Conservation (phyloP, 495 filamentous ascomycete genomes). For the Aspergillus asperescens region DNA sequence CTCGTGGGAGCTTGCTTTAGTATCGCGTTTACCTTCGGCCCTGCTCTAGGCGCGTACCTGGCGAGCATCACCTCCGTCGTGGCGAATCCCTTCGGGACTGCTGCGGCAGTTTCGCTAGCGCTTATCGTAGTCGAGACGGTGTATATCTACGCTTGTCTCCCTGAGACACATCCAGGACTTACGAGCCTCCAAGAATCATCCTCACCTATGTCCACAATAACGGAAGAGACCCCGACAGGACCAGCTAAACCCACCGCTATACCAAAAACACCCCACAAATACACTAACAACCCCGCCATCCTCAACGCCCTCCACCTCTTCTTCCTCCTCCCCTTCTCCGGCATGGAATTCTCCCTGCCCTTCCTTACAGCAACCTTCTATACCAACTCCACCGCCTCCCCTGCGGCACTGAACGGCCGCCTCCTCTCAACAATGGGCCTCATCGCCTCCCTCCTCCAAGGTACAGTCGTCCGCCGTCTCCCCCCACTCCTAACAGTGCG, state of each 20-base stretch:
- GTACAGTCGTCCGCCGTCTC: constrained; percentile 72
- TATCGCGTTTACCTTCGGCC: constrained; percentile 94
- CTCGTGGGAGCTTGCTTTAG: constrained; percentile 95
- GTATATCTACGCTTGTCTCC: constrained; percentile 82
- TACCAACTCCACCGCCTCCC: constrained; percentile 41
- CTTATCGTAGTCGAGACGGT: constrained; percentile 80
- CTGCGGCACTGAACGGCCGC: constrained; percentile 73
- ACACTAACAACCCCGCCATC: constrained; percentile 77
- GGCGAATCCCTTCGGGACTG: constrained; percentile 88
- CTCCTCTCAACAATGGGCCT: constrained; percentile 90
- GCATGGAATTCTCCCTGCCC: constrained; percentile 88
- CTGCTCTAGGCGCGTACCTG: constrained; percentile 81
- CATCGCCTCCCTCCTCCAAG: constrained; percentile 86
- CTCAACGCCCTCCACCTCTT: constrained; percentile 82
- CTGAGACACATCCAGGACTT: constrained; percentile 72
- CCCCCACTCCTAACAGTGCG: constrained; percentile 74
- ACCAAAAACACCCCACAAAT: constrained; percentile 11
- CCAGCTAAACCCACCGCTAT: neutral
- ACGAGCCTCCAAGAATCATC: constrained; percentile 29
- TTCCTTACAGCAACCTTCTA: constrained; percentile 97
- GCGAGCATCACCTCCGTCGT: constrained; percentile 67
- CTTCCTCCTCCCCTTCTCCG: constrained; percentile 95
- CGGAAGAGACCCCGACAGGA: constrained; percentile 1
- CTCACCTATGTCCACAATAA: neutral
- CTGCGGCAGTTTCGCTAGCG: constrained; percentile 75